Evolutionary conservation across 2,329 filamentous ascomycete genomes (phyloP), one percentile per base, ranked within the genome.

Genomic region (Ceratocystis lukuohia): DNA sequence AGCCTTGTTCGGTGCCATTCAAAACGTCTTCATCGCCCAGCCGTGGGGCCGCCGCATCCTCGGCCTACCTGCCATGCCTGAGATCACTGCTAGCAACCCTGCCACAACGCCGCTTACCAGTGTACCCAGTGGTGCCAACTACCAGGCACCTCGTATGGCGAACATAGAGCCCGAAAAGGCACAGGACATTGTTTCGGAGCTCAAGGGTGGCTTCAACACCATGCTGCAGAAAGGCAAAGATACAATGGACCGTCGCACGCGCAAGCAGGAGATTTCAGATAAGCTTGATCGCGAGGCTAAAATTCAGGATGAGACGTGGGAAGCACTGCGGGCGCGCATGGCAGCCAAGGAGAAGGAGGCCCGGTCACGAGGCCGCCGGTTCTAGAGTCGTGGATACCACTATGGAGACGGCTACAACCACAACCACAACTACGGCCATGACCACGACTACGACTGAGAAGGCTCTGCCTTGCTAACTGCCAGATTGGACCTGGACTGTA

Each of bases 331-430:
- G 3, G 71, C 71, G 17, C 44, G 69, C 15, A 69, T 70, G 68
- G 68, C 69, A 3, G 74, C 77, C 53, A 76, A 73, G 68, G 77
- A 79, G 71, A 78, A 77, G 72, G 75, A 76, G 73, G 68, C 68
- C 59, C 70, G 71, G 65, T 67, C 65, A 66, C 73, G 68, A 66
- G 61, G 76, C 53, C 66, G 69, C 41, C 66, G 67, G 46, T 44
- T 61, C 45, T 61, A 63, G 33, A 37, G 56, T 30, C 15, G 53
- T 17, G 20, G 48, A 22, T 20, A 25, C 48, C n/a, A 22, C 48
- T 50, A 50, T 22, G 48, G 48, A 50, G 7, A 22, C 12, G n/a
- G 22, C 48, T 50, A 50, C 48, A 20, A 20, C 48, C 8, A 50
- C 20, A n/a, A 12, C 48, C 8, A 50, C 46, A 1, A 3, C 46